Conservation (phyloP, 78 protist genomes). For the Dictyostelium intermedium region DNA sequence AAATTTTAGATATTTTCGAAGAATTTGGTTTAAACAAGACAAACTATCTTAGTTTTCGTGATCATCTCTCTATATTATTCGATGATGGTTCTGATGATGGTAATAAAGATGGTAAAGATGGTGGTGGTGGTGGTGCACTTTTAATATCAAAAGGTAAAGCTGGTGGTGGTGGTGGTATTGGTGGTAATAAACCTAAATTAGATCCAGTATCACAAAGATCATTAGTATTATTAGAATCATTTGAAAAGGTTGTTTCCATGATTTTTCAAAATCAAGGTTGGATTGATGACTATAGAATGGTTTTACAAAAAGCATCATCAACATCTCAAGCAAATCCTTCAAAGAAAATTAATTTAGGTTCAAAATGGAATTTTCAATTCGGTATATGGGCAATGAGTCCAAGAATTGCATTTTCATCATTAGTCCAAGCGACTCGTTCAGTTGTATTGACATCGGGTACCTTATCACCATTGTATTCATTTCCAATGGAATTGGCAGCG, state of each 20-base stretch:
- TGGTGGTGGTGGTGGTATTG: background rate
- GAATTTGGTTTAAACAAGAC: background rate
- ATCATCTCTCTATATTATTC: background rate
- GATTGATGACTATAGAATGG: background rate
- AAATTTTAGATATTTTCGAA: background rate
- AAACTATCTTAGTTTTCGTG: background rate
- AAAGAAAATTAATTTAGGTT: background rate
- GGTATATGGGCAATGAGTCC: slow-evolving; percentile 67
- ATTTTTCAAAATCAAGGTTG: background rate
- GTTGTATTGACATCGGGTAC: slow-evolving; percentile 98
- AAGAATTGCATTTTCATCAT: slow-evolving; percentile 39
- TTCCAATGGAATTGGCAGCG: slow-evolving; percentile 78
- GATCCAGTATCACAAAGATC: background rate
- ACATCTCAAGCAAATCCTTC: background rate
- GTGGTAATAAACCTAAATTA: background rate
- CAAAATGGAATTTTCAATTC: background rate
- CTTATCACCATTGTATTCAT: slow-evolving; percentile 94
- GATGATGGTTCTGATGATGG: background rate
- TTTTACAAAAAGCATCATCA: slow-evolving; percentile 3
- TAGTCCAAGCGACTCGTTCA: background rate
- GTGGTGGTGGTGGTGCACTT: background rate
- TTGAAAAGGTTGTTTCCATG: background rate
- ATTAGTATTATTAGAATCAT: background rate
- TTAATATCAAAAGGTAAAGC: background rate
- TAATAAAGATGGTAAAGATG: background rate